Evolutionary conservation across 306 rosid species (phyloP).

Genomic region (Argentina anserina): DNA sequence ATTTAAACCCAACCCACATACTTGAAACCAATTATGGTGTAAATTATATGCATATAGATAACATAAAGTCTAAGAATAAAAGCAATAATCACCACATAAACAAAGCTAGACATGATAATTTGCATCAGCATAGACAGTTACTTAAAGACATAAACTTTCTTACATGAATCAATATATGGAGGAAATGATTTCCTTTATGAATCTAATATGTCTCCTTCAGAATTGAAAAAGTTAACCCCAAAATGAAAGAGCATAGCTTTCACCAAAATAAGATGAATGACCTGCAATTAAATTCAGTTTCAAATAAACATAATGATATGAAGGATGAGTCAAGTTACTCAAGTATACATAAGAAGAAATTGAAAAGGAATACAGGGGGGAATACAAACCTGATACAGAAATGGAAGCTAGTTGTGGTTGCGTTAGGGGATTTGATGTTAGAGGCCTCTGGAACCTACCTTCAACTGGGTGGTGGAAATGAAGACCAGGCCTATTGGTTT

Average conservation of each 20-base stretch:
- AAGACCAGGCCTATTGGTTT: background rate
- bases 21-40: background rate
- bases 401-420: background rate
- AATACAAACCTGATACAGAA: background rate
- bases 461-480: background rate
- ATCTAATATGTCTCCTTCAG: background rate
- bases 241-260: background rate
- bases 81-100: background rate
- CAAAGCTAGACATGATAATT: no score
- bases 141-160: background rate
- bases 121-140: background rate
- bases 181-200: background rate
- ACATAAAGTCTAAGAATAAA: background rate
- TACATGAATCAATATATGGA: background rate
- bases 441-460: constrained; percentile 1
- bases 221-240: background rate
- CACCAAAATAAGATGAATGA: background rate
- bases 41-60: background rate
- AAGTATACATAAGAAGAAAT: background rate
- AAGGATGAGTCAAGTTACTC: no score
- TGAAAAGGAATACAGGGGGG: background rate
- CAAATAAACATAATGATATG: background rate
- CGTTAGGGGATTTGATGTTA: background rate
- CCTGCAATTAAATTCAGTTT: background rate
- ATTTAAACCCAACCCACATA: background rate